Percentiles rank a stretch among this genome's conserved stretches.
These are phyloP conservation scores for Ceratobasidium sp. DNA, from an alignment of 1,284 basidiomycete genomes.

Conservation along the genomic window DNA sequence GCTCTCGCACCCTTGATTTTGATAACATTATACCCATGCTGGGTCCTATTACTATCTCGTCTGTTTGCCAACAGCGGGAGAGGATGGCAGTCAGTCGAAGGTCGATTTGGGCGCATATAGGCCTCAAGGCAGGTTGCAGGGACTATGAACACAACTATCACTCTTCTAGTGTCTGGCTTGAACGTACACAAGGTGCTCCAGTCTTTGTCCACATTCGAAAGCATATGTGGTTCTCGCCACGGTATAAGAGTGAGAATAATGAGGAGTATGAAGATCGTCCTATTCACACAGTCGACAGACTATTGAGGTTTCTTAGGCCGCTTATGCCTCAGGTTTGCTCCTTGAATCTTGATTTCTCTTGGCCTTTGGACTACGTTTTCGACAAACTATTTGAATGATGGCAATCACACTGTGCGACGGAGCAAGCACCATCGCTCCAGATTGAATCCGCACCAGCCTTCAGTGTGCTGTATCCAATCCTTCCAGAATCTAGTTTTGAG, in stretches of 20 bases:
- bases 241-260: neutral
- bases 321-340: neutral
- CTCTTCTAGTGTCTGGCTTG: neutral
- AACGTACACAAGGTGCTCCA: neutral
- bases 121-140: neutral
- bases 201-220: neutral
- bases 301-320: neutral
- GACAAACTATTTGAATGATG: neutral
- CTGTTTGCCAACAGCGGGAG: neutral
- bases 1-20: neutral
- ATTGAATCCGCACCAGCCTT: neutral
- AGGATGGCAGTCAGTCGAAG: neutral
- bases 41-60: neutral
- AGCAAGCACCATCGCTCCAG: neutral
- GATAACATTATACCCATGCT: neutral
- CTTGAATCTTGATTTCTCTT: neutral
- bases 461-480: neutral
- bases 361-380: neutral
- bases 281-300: neutral
- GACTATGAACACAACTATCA: neutral
- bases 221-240: neutral
- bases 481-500: too few species aligned
- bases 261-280: neutral
- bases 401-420: neutral
- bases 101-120: slow-evolving; percentile 11